A percentile compares a stretch with the other conserved stretches of the same genome.
phyloP scores from a whole-genome alignment of 2,329 filamentous ascomycete genomes.

The Onygena corvina region DNA sequence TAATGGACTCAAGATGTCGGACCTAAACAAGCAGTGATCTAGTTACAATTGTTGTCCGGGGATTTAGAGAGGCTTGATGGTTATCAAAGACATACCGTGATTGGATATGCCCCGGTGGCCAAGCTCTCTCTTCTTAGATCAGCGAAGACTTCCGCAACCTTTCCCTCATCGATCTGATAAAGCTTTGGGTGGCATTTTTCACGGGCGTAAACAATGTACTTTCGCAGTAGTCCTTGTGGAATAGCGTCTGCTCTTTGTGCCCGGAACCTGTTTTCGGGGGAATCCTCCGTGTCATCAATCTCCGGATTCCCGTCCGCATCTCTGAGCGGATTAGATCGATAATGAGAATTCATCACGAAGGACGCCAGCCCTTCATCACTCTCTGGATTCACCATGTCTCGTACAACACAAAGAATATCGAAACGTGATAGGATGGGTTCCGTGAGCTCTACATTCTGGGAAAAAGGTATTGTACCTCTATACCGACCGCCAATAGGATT shows the following conservation, averaged over 20 bases:
- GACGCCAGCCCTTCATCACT: conserved; percentile 89
- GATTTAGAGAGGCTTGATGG: background rate
- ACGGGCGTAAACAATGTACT: conserved; percentile 92
- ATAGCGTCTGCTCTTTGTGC: conserved; percentile 55
- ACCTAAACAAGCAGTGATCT: conserved; percentile 45
- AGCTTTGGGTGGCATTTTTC: conserved; percentile 84
- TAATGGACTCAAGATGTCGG: conserved; percentile 93
- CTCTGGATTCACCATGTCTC: conserved; percentile 81
- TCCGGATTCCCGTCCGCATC: conserved; percentile 36
- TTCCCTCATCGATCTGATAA: conserved; percentile 96
- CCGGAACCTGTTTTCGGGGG: conserved; percentile 20
- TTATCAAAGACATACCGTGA: conserved; percentile 58
- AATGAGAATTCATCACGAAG: conserved; percentile 91
- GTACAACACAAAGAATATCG: conserved; percentile 89
- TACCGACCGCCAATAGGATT: conserved; percentile 95
- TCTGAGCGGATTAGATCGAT: conserved; percentile 64
- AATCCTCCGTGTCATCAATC: conserved; percentile 41
- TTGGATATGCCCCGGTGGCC: conserved; percentile 91
- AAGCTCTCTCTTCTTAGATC: conserved; percentile 91
- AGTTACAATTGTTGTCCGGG: too few species aligned
- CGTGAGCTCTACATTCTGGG: conserved; percentile 89
- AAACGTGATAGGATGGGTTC: conserved; percentile 97
- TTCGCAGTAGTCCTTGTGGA: conserved; percentile 77
- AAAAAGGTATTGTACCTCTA: conserved; percentile 91
- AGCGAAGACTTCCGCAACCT: conserved; percentile 82